Evolutionary conservation across 2,329 filamentous ascomycete genomes (phyloP), one percentile per base, ranked within the genome.

Genomic region (Trichothecium sympodiale): DNA sequence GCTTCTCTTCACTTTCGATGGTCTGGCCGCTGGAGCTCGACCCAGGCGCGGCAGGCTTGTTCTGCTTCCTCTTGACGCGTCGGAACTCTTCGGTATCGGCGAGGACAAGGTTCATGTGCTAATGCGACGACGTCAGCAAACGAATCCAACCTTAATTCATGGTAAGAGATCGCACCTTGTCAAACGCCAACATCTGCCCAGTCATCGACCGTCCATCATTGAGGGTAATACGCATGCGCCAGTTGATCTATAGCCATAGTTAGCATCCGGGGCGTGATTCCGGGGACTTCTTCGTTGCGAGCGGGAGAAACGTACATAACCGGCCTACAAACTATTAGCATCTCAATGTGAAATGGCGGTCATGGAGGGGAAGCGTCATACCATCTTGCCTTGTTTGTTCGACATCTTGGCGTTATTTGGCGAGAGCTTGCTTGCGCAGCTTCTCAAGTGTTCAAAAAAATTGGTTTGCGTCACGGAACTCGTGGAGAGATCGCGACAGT

Each of bases 31-130:
- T 59, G 35, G 74, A 65, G 38, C 71, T 70, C 45, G 77, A 69
- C 42, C 71, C 72, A 16, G 79, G 75, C 30, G 81, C 77, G 34
- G 72, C 61, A 36, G 74, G 65, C 66, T 91, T 93, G 49, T 76
- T 71, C 50, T 80, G 76, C 68, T 83, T 89, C 61, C 83, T 77
- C 69, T 91, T 93, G 43, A 89, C 80, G 56, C 83, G 83, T 58
- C 88, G 83, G 62, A 94, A 95, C 61, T 96, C 89, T 74, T 98
- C 91, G 48, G 91, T 96, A 56, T 98, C 91, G 62, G 89, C 91
- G 43, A 98, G 83, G 43, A 98, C 91, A 46, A 98, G 77, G 61
- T 98, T 98, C 91, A 98, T 98, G 64, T 98, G 91, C 87, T 94
- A 46, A 34, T 36, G 7, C 20, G 8, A 6, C 8, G 12, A 12